phyloP scores from a whole-genome alignment of 768 basidiomycete species.

The Tephrocybe sp. region DNA sequence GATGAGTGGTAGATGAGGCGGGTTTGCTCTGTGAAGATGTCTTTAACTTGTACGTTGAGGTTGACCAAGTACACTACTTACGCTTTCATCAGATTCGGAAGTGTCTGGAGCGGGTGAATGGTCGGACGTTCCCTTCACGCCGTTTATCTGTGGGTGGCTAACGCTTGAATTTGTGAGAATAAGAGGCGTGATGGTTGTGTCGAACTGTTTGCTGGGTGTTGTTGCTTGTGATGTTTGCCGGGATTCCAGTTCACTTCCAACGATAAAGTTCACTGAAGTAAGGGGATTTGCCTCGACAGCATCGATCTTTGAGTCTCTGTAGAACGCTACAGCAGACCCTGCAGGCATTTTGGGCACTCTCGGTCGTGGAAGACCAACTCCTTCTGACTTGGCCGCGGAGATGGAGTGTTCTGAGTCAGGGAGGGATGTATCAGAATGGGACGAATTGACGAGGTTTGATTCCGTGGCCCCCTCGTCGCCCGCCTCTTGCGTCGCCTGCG shows the following conservation, averaged over 20 bases:
- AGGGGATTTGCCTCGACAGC: constrained; percentile 44
- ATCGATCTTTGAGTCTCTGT: constrained; percentile 60
- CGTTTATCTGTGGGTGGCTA: constrained; percentile 14
- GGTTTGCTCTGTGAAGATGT: neutral
- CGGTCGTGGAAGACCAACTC: constrained; percentile 31
- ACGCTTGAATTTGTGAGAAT: neutral
- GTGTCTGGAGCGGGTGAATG: constrained; percentile 29
- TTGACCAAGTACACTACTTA: constrained; percentile 25
- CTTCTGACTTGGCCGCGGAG: constrained; percentile 28
- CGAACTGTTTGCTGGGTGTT: constrained; percentile 20
- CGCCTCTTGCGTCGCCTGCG: constrained; percentile 16
- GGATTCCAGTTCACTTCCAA: constrained; percentile 70
- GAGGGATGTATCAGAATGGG: constrained; percentile 41
- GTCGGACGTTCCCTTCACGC: constrained; percentile 15
- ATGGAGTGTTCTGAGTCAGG: constrained; percentile 26
- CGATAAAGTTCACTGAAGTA: constrained; percentile 67
- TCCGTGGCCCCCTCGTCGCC: constrained; percentile 17
- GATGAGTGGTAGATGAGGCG: constrained; percentile 9
- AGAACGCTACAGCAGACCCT: constrained; percentile 71
- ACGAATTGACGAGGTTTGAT: constrained; percentile 50
- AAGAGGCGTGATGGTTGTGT: constrained; percentile 19
- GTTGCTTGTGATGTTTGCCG: constrained; percentile 19
- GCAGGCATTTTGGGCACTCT: constrained; percentile 69
- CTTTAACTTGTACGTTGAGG: neutral
- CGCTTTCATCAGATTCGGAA: constrained; percentile 54